Conservation (phyloP, 768 basidiomycete genomes). For the Leccinum variicolor region DNA sequence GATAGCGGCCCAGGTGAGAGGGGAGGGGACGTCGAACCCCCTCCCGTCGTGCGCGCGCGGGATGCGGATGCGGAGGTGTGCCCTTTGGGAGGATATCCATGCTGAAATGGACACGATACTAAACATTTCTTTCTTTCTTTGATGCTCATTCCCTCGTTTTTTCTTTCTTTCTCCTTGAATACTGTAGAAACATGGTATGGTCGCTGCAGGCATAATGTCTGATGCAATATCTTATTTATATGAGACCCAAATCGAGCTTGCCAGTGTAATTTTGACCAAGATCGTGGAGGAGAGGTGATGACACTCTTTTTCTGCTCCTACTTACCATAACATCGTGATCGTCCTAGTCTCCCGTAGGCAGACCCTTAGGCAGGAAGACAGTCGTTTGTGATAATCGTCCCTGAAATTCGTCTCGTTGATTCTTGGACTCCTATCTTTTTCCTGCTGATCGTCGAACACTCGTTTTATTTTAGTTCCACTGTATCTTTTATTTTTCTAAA, state of each 20-base stretch:
- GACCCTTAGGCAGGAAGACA: too few relatives aligned
- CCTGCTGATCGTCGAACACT: too few relatives aligned
- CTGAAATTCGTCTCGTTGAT: too few relatives aligned
- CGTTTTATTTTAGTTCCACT: too few relatives aligned
- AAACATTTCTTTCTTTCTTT: neutral
- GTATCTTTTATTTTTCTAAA: too few relatives aligned
- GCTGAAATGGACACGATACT: constrained; percentile 3
- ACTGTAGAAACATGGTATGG: neutral
- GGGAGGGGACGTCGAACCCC: neutral
- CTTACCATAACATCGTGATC: neutral
- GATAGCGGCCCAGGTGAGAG: too few relatives aligned
- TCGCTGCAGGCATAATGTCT: neutral
- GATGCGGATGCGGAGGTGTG: neutral
- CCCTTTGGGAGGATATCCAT: neutral
- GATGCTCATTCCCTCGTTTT: constrained; percentile 1
- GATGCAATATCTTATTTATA: neutral
- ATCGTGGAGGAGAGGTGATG: too few relatives aligned
- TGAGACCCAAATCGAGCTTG: neutral
- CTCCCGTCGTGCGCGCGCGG: neutral
- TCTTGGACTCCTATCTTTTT: too few relatives aligned
- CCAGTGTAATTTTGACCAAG: too few relatives aligned
- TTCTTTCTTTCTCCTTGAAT: neutral
- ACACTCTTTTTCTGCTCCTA: neutral
- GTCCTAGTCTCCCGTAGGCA: too few relatives aligned
- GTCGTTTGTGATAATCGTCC: too few relatives aligned